phyloP scores from a whole-genome alignment of 768 basidiomycete species.

The Russula brevipes region DNA sequence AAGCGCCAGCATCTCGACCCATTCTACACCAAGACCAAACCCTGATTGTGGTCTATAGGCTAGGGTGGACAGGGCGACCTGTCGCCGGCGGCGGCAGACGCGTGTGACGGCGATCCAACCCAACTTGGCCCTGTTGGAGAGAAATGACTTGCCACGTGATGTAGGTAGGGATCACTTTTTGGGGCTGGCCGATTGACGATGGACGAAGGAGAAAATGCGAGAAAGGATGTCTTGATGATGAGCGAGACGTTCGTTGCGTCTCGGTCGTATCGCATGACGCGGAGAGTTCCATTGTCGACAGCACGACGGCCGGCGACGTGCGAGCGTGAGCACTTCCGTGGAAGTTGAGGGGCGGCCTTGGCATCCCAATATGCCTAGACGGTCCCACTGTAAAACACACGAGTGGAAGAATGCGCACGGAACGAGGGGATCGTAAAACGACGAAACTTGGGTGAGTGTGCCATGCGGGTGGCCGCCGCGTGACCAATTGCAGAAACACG shows the following conservation, averaged over 20 bases:
- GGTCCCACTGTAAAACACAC: too few species aligned
- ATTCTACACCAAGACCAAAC: background rate
- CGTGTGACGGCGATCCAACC: conserved; percentile 15
- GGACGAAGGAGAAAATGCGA: conserved; percentile 2
- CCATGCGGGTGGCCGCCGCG: too few species aligned
- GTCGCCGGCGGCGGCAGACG: conserved; percentile 9
- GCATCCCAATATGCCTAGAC: too few species aligned
- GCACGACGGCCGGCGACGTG: too few species aligned
- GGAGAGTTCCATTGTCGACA: too few species aligned
- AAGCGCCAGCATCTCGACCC: conserved; percentile 4
- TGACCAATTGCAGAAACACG: too few species aligned
- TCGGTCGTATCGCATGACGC: background rate
- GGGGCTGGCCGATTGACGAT: background rate
- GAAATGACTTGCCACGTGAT: background rate
- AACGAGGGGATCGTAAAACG: too few species aligned
- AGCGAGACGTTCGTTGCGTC: background rate
- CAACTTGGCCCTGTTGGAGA: background rate
- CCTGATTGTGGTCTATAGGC: background rate
- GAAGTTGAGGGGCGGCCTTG: too few species aligned
- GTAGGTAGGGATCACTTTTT: background rate
- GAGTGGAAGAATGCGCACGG: too few species aligned
- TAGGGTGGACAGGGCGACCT: background rate
- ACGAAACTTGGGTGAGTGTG: too few species aligned
- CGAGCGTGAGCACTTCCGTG: too few species aligned
- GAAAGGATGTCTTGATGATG: conserved; percentile 7